A percentile compares a stretch with the other conserved stretches of the same genome.
phyloP scores from a whole-genome alignment of 2,329 filamentous ascomycete species.

The Fusarium sp. region DNA sequence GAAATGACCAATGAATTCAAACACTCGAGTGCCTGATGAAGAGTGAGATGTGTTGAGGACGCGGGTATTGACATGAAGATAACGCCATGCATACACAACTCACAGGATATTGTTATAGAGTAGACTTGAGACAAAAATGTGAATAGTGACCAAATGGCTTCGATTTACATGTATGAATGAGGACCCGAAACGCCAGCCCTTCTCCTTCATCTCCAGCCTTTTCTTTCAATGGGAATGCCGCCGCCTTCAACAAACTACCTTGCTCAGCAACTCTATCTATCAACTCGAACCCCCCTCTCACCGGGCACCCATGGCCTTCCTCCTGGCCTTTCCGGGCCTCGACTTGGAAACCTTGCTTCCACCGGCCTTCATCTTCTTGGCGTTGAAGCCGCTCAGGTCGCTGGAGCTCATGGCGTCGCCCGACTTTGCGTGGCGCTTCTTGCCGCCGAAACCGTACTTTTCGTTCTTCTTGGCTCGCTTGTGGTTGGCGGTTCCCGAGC shows the following conservation, averaged over 20 bases:
- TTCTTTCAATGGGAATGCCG: constrained; percentile 34
- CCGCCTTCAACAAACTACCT: constrained; percentile 21
- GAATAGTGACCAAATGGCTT: constrained; percentile 36
- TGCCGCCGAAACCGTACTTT: constrained; percentile 95
- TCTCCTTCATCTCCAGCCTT: constrained; percentile 38
- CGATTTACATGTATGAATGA: constrained; percentile 42
- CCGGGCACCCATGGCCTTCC: constrained; percentile 55
- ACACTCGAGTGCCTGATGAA: not conserved
- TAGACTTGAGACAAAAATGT: constrained; percentile 25
- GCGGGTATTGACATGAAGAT: not conserved
- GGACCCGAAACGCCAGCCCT: constrained; percentile 42
- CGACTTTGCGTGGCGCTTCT: constrained; percentile 92
- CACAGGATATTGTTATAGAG: not conserved
- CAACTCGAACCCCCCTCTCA: constrained; percentile 21
- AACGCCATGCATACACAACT: not conserved
- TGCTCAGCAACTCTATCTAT: constrained; percentile 8
- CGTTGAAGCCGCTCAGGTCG: constrained; percentile 84
- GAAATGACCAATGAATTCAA: constrained; percentile 49
- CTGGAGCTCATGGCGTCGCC: constrained; percentile 86
- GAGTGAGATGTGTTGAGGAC: not conserved
- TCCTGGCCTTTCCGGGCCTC: constrained; percentile 63
- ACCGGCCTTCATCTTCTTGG: constrained; percentile 82
- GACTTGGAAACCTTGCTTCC: constrained; percentile 54
- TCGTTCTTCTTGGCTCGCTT: constrained; percentile 95
- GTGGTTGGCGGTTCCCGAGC: constrained; percentile 57